Conservation (phyloP, 805 yeast species). For the Deakozyma indianensis region DNA sequence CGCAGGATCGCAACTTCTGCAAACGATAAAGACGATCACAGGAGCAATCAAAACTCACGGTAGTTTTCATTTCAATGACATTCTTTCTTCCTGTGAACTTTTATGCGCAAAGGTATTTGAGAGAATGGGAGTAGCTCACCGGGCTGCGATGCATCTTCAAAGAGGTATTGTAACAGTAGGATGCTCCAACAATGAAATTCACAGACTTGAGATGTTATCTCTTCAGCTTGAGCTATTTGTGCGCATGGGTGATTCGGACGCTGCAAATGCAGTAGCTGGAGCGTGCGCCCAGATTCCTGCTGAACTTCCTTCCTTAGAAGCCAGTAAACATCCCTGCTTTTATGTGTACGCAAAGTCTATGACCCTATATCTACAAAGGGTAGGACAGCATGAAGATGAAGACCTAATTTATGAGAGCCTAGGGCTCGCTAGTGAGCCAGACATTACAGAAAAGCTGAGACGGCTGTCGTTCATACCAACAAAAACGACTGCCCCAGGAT, state of each 20-base stretch:
- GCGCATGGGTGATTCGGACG: constrained; percentile 3
- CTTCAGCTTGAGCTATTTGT: constrained; percentile 8
- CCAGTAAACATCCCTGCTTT: not conserved
- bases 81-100: not conserved
- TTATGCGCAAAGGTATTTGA: constrained; percentile 7
- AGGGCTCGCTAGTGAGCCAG: not conserved
- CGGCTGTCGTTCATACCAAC: not conserved
- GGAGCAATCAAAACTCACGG: not conserved
- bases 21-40: not conserved
- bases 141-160: constrained; percentile 6
- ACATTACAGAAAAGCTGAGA: not conserved
- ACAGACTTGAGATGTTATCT: constrained; percentile 3
- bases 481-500: not conserved
- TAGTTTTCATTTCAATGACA: not conserved
- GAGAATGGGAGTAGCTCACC: constrained; percentile 6
- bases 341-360: not conserved
- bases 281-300: not conserved
- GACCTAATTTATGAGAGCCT: not conserved
- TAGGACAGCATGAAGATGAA: not conserved
- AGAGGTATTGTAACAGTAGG: constrained; percentile 8
- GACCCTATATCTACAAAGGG: not conserved
- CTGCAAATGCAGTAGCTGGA: not conserved
- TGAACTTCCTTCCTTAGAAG: not conserved
- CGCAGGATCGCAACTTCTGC: not conserved
- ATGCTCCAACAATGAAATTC: constrained; percentile 2